phyloP scores from a whole-genome alignment of 2,329 filamentous ascomycete genomes.

The Zymoseptoria brevis region DNA sequence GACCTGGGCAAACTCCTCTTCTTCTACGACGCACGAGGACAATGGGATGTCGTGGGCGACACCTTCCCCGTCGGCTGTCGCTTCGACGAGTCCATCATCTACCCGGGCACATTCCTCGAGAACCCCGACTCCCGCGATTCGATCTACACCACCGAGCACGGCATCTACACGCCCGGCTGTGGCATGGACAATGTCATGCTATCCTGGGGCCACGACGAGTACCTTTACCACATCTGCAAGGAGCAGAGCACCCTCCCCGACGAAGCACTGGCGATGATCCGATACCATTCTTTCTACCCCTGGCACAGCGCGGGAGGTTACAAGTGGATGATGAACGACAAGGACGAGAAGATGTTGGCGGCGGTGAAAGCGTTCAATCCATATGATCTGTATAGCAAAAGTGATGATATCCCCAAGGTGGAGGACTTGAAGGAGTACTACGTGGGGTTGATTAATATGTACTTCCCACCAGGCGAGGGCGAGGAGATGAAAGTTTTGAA shows the following conservation, averaged over 20 bases:
- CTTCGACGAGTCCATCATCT: slow-evolving; percentile 70
- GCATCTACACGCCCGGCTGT: slow-evolving; percentile 72
- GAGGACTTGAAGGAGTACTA: slow-evolving; percentile 76
- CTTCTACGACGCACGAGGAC: slow-evolving; percentile 74
- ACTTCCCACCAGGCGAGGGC: slow-evolving; percentile 31
- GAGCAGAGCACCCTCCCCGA: slow-evolving; percentile 69
- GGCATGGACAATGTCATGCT: slow-evolving; percentile 84
- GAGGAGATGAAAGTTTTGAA: slow-evolving; percentile 49
- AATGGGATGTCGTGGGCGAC: slow-evolving; percentile 90
- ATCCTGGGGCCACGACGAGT: slow-evolving; percentile 84
- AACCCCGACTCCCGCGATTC: slow-evolving; percentile 68
- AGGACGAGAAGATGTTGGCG: slow-evolving; percentile 70
- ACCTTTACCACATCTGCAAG: slow-evolving; percentile 79
- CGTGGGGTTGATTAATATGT: slow-evolving; percentile 65
- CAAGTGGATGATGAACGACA: slow-evolving; percentile 70
- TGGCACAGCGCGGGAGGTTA: slow-evolving; percentile 83
- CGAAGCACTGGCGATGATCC: slow-evolving; percentile 84
- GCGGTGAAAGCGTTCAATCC: slow-evolving; percentile 84
- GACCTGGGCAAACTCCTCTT: slow-evolving; percentile 73
- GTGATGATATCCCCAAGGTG: slow-evolving; percentile 66
- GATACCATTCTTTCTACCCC: slow-evolving; percentile 88
- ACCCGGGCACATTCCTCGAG: slow-evolving; percentile 64
- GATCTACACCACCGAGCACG: slow-evolving; percentile 66
- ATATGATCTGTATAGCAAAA: slow-evolving; percentile 89
- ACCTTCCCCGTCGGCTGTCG: slow-evolving; percentile 72